A percentile compares a stretch with the other conserved stretches of the same genome.
Evolutionary conservation across 768 basidiomycete species (phyloP).

Genomic region (Zangia roseola): DNA sequence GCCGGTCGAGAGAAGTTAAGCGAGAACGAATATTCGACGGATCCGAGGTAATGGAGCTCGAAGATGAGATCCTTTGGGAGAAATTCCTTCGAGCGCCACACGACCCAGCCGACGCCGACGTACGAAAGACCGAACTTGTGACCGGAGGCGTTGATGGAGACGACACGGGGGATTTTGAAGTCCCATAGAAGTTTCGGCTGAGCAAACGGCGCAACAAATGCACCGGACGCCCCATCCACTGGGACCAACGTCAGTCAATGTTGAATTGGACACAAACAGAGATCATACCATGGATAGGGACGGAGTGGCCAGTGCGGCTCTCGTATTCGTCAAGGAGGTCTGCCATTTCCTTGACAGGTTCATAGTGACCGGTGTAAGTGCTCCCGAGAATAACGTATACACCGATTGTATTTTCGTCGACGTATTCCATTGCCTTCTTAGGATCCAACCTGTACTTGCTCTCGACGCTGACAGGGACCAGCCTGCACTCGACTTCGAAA

Average conservation of each 20-base stretch:
- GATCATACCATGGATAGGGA: slow-evolving; percentile 41
- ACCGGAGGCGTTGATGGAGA: slow-evolving; percentile 58
- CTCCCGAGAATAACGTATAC: slow-evolving; percentile 61
- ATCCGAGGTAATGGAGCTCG: slow-evolving; percentile 51
- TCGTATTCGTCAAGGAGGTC: slow-evolving; percentile 65
- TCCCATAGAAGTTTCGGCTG: slow-evolving; percentile 56
- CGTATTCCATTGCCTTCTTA: slow-evolving; percentile 57
- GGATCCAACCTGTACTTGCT: slow-evolving; percentile 79
- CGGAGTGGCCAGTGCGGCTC: slow-evolving; percentile 39
- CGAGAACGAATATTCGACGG: slow-evolving; percentile 73
- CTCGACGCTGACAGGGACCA: slow-evolving; percentile 63
- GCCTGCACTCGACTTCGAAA: slow-evolving; percentile 62
- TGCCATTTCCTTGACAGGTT: slow-evolving; percentile 84
- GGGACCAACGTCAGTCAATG: slow-evolving; percentile 3
- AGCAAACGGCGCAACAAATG: slow-evolving; percentile 62
- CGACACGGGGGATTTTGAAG: slow-evolving; percentile 57
- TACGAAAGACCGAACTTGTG: slow-evolving; percentile 62
- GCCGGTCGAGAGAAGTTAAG: slow-evolving; percentile 62
- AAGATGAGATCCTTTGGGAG: slow-evolving; percentile 73
- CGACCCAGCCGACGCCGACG: slow-evolving; percentile 62
- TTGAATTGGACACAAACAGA: slow-evolving; percentile 24
- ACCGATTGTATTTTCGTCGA: slow-evolving; percentile 74
- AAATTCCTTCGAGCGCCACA: slow-evolving; percentile 55
- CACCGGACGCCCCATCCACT: slow-evolving; percentile 63
- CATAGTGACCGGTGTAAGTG: slow-evolving; percentile 61